These are phyloP conservation scores for Boechera retrofracta DNA, from an alignment of 345 rosid species.

Conservation along the genomic window DNA sequence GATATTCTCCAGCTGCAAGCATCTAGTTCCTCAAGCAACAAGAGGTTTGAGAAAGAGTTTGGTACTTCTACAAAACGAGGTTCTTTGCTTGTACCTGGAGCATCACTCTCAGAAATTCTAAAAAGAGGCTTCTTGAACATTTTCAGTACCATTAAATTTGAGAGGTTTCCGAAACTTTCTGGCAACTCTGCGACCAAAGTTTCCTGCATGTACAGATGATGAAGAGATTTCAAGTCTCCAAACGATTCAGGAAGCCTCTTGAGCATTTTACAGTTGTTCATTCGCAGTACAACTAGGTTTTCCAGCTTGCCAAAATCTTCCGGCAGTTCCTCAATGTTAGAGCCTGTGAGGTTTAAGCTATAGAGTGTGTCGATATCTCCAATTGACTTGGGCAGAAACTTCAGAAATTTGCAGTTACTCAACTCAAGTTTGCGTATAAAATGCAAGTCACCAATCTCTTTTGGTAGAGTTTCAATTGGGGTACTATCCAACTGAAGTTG, in stretches of 20 bases:
- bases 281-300: constrained; percentile 12
- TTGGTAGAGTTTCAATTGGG: constrained; percentile 34
- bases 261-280: constrained; percentile 29
- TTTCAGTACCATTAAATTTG: constrained; percentile 33
- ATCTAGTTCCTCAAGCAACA: constrained; percentile 38
- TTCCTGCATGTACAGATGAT: constrained; percentile 17
- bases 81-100: neutral
- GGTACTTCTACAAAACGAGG: constrained; percentile 19
- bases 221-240: constrained; percentile 42
- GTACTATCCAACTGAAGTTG: constrained; percentile 34
- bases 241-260: constrained; percentile 43
- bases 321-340: constrained; percentile 39
- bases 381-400: constrained; percentile 27
- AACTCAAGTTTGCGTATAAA: constrained; percentile 24
- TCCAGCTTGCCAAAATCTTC: constrained; percentile 38
- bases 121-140: constrained; percentile 40
- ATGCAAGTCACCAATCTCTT: constrained; percentile 20
- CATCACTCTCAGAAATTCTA: constrained; percentile 24
- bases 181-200: constrained; percentile 25
- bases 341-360: constrained; percentile 21
- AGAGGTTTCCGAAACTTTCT: constrained; percentile 42
- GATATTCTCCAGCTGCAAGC: constrained; percentile 39
- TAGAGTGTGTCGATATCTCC: constrained; percentile 36
- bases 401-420: constrained; percentile 29
- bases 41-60: constrained; percentile 40